Percentiles rank a stretch among this genome's conserved stretches.
Conservation (phyloP, 352 stramenopile species). For the Globisporangium echinulatum region DNA sequence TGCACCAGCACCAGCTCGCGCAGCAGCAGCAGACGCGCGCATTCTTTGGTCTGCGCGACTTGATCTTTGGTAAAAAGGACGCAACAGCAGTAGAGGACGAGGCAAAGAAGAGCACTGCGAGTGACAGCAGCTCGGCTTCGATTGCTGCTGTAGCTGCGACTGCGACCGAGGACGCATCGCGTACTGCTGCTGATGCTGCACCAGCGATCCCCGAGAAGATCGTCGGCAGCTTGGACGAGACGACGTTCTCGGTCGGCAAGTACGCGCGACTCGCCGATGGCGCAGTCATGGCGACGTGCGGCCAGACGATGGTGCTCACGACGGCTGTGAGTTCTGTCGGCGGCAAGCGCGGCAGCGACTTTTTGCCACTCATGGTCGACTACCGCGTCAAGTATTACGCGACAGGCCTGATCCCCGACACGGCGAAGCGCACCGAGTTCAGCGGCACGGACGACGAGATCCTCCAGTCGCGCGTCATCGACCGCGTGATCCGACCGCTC, state of each 20-base stretch:
- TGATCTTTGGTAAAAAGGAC: slow-evolving; percentile 52
- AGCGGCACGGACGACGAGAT: slow-evolving; percentile 93
- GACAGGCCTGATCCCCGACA: slow-evolving; percentile 85
- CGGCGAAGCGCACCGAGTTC: slow-evolving; percentile 83
- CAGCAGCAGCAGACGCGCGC: slow-evolving; percentile 27
- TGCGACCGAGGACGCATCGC: neutral
- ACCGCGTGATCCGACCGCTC: slow-evolving; percentile 93
- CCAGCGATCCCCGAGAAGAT: slow-evolving; percentile 15
- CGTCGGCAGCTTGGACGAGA: slow-evolving; percentile 43
- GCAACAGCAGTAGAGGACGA: slow-evolving; percentile 13
- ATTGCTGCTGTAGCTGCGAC: neutral
- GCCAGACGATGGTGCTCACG: slow-evolving; percentile 83
- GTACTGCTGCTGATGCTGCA: slow-evolving; percentile 4
- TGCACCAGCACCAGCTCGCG: slow-evolving; percentile 6
- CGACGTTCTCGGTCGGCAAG: slow-evolving; percentile 62
- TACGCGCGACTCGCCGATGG: slow-evolving; percentile 84
- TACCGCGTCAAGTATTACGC: slow-evolving; percentile 90
- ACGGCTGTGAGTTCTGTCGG: slow-evolving; percentile 66
- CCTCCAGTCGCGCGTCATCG: slow-evolving; percentile 93
- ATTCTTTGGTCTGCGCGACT: slow-evolving; percentile 61
- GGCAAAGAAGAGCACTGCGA: neutral
- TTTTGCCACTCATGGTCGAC: slow-evolving; percentile 91
- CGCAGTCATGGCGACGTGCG: slow-evolving; percentile 73
- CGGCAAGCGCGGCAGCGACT: slow-evolving; percentile 51
- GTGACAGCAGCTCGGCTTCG: neutral